These are phyloP conservation scores for Russula virescens DNA, from an alignment of 768 basidiomycete species.

Conservation along the genomic window DNA sequence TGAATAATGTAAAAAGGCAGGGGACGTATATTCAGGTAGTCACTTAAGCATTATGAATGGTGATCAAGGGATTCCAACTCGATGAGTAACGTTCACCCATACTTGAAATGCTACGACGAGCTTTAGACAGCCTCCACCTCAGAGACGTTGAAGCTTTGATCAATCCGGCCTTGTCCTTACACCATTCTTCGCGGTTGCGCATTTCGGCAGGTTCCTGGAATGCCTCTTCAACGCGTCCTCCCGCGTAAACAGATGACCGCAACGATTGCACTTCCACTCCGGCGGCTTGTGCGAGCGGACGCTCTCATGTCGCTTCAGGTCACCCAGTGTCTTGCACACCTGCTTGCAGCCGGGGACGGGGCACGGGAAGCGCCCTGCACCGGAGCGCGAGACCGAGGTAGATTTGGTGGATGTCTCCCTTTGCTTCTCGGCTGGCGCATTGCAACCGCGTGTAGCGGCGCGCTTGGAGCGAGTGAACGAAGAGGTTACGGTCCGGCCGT, in stretches of 20 bases:
- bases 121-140: not conserved
- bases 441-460: not conserved
- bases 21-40: not conserved
- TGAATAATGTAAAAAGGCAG: not conserved
- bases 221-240: constrained; percentile 24
- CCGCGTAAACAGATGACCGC: constrained; percentile 20
- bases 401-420: not conserved
- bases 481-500: too few species aligned
- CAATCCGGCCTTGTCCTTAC: not conserved
- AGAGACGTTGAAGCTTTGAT: not conserved
- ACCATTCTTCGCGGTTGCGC: not conserved
- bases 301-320: constrained; percentile 22
- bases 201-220: constrained; percentile 14
- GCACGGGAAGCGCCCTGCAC: constrained; percentile 16
- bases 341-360: constrained; percentile 21
- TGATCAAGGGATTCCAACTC: not conserved
- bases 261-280: constrained; percentile 16
- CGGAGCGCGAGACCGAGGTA: not conserved
- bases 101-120: not conserved
- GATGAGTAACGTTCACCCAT: too few species aligned
- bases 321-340: constrained; percentile 22
- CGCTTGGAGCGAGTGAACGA: not conserved
- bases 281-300: constrained; percentile 17
- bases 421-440: not conserved
- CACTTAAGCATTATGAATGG: not conserved